Conservation (phyloP, 192 early-diverging fungal genomes). For the Lobosporangium transversale region DNA sequence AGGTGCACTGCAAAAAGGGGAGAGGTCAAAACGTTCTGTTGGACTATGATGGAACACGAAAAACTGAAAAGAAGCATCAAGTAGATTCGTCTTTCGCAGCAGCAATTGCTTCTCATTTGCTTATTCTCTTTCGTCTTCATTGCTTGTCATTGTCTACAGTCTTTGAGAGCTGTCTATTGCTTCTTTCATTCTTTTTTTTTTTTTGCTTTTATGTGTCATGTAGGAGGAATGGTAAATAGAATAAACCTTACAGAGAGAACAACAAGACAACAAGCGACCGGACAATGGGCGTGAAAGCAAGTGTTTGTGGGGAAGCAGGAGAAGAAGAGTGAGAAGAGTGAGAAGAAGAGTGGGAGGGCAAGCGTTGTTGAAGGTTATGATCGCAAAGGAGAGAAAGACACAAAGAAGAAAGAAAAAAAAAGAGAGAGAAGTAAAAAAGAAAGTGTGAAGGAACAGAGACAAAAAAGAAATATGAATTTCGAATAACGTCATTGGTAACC, state of each 20-base stretch:
- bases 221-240: too few relatives aligned
- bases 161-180: neutral
- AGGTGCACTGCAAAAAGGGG: neutral
- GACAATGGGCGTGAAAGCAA: neutral
- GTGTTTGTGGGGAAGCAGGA: neutral
- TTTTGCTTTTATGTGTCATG: neutral
- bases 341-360: neutral
- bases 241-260: neutral
- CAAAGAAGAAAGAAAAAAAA: neutral
- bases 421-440: neutral
- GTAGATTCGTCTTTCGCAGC: too few relatives aligned
- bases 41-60: neutral
- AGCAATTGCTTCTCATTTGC: too few relatives aligned
- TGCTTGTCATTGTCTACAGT: neutral
- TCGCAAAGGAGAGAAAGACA: neutral
- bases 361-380: neutral
- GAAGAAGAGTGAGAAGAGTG: neutral
- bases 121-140: too few relatives aligned
- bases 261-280: neutral
- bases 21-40: conserved; percentile 2
- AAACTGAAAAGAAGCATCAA: neutral
- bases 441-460: neutral
- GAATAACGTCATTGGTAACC: neutral
- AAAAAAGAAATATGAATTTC: neutral
- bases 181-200: neutral